Base-by-base conservation (phyloP, 129 eudicot genomes). In the sunflower (Helianthus annuus) region DNA sequence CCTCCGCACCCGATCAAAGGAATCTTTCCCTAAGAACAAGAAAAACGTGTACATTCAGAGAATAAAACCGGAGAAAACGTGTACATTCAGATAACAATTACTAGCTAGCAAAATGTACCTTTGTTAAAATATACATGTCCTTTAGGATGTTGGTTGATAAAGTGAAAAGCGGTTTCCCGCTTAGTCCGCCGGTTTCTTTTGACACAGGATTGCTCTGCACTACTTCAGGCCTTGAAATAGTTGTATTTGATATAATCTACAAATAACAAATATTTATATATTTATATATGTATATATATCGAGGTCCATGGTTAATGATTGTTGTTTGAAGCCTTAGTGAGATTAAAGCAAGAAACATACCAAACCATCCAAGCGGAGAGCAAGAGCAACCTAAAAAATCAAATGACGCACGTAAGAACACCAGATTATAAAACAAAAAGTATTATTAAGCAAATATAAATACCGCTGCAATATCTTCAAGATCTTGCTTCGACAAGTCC, bases 381-480 rank as follows among this genome's bases (percentile, higher is more conserved):
- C 97, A 79, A 94, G 89, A 76, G 99, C 97, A 77, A 94, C 99
- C 99, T 94, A 82, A 82, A 87, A 36, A 3, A 19, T 36, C 10
- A 45, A 66, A 49, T 19, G 22, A 32, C 44, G 66, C 68, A 66
- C 8, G 16, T 83, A 71, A 80, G 82, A 76, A 73, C 63, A 56
- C 54, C 48, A 8, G 32, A 15, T n/a, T 39, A 10, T 51, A 56
- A 74, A 10, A 64, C 48, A 12, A 57, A 7, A 80, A 22, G 45
- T 48, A 38, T 39, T 10, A 6, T 73, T 22, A n/a, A 36, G 48
- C n/a, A 69, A 49, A 12, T 38, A 70, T 52, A 39, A 66, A 72
- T 89, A 94, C 99, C 73, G 86, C 89, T 69, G 99, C 99, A 78
- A 94, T 94, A 78, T 94, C 99, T 86, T 94, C 99, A 68, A 94